Base-by-base conservation (phyloP, 345 rosid genomes). In the Laguncularia racemosa region DNA sequence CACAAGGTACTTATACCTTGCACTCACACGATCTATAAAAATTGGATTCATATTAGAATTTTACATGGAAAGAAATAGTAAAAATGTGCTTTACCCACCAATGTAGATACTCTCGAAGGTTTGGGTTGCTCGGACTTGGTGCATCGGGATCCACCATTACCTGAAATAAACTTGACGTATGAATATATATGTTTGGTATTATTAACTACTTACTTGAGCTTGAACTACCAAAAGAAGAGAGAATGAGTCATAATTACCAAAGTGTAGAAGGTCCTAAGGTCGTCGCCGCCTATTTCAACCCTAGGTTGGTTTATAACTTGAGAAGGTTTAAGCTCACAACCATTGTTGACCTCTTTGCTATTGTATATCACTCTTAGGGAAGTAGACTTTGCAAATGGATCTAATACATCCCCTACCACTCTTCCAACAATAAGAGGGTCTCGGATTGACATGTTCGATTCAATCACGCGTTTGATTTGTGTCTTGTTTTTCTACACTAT, bases 101-200 rank as follows among this genome's bases (percentile, higher is more conserved):
- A 56, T 82, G 86, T 74, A 82, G 60, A 62, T 85, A 85, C 59
- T 85, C 92, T 49, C 78, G 65, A 5, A 80, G 72, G 61, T 19
- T 63, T 2, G 88, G 92, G 20, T 82, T 79, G 52, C 92, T 82
- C 14, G 92, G 88, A 67, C 83, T 85, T 19, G 92, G 88, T 6
- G 92, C 84, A 64, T 85, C 88, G 28, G 92, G 88, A 59, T 85
- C 92, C 33, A 82, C 86, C 92, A 85, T 78, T 21, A 80, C 81
- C 86, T 85, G 68, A 56, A 61, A 33, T 7, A 33, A 33, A 33
- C 7, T 33, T 33, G 40, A 33, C 9, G 7, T 4, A 33, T 33
- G 40, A 33, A 33, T 4, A 6, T 33, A 33, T 33, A 7, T 9
- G 6, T 26, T 26, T 26, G 6, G 6, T 26, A 26, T 26, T 6